These are phyloP conservation scores for Lasiodiplodia hormozganensis DNA, from an alignment of 2,329 filamentous ascomycete species.

Conservation along the genomic window DNA sequence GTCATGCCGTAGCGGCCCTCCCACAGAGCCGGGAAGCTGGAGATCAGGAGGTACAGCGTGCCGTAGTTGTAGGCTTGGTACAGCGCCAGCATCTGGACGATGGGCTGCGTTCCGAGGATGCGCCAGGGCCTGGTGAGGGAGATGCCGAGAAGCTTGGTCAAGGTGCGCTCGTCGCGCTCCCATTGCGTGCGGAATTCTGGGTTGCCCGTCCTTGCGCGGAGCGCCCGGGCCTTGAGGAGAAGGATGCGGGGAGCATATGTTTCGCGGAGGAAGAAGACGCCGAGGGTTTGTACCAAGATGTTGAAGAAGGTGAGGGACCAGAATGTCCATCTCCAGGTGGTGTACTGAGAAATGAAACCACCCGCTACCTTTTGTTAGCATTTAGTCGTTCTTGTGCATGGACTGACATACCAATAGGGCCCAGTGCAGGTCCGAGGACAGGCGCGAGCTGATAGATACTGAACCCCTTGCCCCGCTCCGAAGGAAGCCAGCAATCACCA, in stretches of 20 bases:
- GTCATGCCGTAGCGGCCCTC: constrained; percentile 60
- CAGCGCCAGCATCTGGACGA: constrained; percentile 63
- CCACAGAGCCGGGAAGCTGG: constrained; percentile 68
- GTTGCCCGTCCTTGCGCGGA: constrained; percentile 67
- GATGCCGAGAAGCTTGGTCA: constrained; percentile 39
- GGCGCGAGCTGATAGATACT: constrained; percentile 69
- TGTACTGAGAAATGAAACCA: constrained; percentile 52
- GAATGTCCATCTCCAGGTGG: constrained; percentile 58
- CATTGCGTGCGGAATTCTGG: constrained; percentile 62
- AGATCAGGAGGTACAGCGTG: constrained; percentile 68
- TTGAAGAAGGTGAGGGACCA: constrained; percentile 55
- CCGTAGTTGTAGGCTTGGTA: constrained; percentile 68
- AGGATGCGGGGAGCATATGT: constrained; percentile 54
- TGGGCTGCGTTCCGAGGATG: constrained; percentile 65
- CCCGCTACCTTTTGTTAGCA: constrained; percentile 52
- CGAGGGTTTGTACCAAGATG: constrained; percentile 48
- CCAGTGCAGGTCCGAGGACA: constrained; percentile 69
- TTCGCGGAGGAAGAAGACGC: constrained; percentile 53
- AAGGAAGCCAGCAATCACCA: constrained; percentile 65
- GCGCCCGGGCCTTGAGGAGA: constrained; percentile 61
- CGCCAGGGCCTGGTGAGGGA: constrained; percentile 63
- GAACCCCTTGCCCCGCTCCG: constrained; percentile 68
- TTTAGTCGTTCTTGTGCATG: neutral
- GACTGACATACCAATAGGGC: constrained; percentile 59
- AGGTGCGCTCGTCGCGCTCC: constrained; percentile 48